phyloP scores from a whole-genome alignment of 2,329 filamentous ascomycete species.

The Fusarium neocosmosporiellum region DNA sequence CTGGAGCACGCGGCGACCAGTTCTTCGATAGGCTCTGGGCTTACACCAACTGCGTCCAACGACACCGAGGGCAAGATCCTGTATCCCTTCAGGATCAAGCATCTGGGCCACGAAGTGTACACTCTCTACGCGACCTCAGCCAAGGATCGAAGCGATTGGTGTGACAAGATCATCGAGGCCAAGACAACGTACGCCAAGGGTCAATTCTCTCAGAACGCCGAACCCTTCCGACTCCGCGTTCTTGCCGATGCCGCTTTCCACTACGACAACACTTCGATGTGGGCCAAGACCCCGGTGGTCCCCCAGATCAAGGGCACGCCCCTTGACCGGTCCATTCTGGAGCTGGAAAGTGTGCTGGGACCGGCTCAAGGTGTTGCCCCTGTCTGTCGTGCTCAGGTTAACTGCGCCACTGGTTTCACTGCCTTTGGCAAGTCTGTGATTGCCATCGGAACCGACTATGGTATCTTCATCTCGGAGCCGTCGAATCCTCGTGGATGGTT shows the following conservation, averaged over 20 bases:
- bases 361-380: constrained; percentile 76
- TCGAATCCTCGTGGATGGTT: constrained; percentile 92
- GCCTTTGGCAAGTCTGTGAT: constrained; percentile 87
- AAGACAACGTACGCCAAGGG: constrained; percentile 94
- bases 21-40: constrained; percentile 69
- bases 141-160: constrained; percentile 87
- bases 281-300: constrained; percentile 72
- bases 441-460: constrained; percentile 94
- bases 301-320: constrained; percentile 86
- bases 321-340: constrained; percentile 87
- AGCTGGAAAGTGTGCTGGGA: constrained; percentile 84
- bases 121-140: constrained; percentile 86
- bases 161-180: constrained; percentile 90
- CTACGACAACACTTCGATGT: constrained; percentile 72
- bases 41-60: constrained; percentile 61
- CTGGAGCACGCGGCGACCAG: constrained; percentile 76
- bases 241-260: constrained; percentile 93
- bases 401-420: constrained; percentile 92
- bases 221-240: constrained; percentile 92
- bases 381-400: constrained; percentile 86
- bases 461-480: constrained; percentile 89
- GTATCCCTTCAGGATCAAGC: constrained; percentile 95
- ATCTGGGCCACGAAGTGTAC: constrained; percentile 93
- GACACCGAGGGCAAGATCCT: constrained; percentile 85
- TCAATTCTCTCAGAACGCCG: constrained; percentile 90